Evolutionary conservation across 2,329 filamentous ascomycete genomes (phyloP), one percentile per base, ranked within the genome.

Genomic region (Chaetomiaceae sp.): DNA sequence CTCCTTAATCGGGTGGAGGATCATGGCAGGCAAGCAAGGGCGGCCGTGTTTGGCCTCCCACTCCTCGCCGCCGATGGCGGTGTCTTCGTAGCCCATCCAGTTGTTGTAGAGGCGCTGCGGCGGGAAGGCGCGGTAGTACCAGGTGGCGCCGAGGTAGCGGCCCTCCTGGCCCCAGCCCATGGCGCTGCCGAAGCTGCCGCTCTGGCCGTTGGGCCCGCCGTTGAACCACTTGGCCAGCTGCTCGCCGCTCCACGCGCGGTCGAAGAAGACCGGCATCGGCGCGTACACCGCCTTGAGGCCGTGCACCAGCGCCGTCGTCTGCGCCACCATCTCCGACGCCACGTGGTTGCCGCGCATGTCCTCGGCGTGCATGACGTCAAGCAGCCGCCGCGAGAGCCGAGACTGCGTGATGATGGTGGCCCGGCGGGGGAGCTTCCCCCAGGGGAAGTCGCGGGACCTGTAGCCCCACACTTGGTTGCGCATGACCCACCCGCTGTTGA

Each of bases 351-450:
- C 83, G 12, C 77, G 74, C 52, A 84, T 71, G 43, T 86, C 86
- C 62, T 90, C 87, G 27, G 79, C 74, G 60, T 91, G 85, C 85
- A 90, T 90, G 51, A 82, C 75, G 55, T 87, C 76, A 27, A 91
- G 70, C 2, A 91, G 71, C 22, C 75, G 76, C 60, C 81, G 84
- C 14, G 85, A 89, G 7, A 88, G 70, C 42, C 86, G 79, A 1
- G 83, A 82, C 53, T 88, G 84, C 0, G 86, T 89, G 51, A 88
- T 81, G 57, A 90, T 86, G n/a, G 85, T 85, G 10, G 82, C 80
- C 48, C 86, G 79, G 44, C 86, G 80, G 11, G 86, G 84, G 1
- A 86, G 76, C 36, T 81, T 73, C 36, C 68, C 67, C 20, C 72
- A 71, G 12, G 64, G 59, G 57, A 78, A 73, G 8, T 63, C 65